Conservation (phyloP, 345 rosid species). For the Alliaria petiolata region DNA sequence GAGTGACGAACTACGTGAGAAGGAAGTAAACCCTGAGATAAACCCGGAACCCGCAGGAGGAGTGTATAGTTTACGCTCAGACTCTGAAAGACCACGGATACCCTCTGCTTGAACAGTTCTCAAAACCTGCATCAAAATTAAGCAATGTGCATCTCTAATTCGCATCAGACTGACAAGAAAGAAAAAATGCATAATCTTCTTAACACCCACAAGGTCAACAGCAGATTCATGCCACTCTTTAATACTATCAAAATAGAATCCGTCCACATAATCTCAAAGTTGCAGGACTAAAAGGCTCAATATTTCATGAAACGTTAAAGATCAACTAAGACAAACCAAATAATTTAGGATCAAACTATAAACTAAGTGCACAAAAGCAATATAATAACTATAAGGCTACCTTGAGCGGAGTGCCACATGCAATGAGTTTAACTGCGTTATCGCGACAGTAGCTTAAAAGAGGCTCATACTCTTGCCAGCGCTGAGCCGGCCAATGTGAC, state of each 20-base stretch:
- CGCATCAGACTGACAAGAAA: background rate
- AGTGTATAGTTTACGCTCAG: constrained; percentile 62
- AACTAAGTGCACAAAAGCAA: background rate
- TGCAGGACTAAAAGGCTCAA: too few relatives aligned
- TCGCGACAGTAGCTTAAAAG: constrained; percentile 75
- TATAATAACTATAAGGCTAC: constrained; percentile 20
- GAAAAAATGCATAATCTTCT: background rate
- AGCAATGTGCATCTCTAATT: background rate
- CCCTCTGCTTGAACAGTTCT: constrained; percentile 93
- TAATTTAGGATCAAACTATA: background rate
- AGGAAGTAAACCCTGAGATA: constrained; percentile 75
- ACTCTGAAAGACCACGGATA: constrained; percentile 75
- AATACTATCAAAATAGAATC: too few relatives aligned
- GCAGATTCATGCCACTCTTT: too few relatives aligned
- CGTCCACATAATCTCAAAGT: too few relatives aligned
- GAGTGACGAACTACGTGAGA: constrained; percentile 52
- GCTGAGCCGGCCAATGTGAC: constrained; percentile 65
- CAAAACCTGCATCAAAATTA: constrained; percentile 47
- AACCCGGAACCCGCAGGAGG: constrained; percentile 94
- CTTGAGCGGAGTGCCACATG: constrained; percentile 89
- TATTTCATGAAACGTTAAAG: too few relatives aligned
- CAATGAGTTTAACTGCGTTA: constrained; percentile 61
- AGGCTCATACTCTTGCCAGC: constrained; percentile 90
- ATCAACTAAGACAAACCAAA: background rate
- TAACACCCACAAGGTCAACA: too few relatives aligned